Evolutionary conservation across 1,139 yeast species (phyloP), one percentile per base, ranked within the genome.

Genomic region (Scheffersomyces lignicola): DNA sequence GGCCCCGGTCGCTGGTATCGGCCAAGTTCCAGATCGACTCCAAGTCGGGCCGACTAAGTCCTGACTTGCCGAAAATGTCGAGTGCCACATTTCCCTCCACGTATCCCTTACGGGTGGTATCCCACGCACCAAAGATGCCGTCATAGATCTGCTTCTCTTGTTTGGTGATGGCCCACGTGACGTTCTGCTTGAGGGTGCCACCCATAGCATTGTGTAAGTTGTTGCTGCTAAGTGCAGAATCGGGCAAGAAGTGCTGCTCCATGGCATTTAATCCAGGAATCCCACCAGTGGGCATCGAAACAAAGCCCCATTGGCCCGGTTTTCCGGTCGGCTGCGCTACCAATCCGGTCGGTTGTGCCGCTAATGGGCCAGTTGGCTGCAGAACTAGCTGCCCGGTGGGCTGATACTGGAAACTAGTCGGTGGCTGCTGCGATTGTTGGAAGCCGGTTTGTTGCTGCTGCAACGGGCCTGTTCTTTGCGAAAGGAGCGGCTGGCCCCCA

Each of bases 1-100:
- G 81, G 2, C 92, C 89, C 38, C 80, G 73, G 51, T 83, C 83
- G 36, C 80, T 79, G 14, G 78, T 69, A 52, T 85, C 90, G 24
- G 84, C 77, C 44, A 84, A 66, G 36, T 84, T 88, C 98, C 98
- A 92, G 43, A 92, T 87, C 24, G 81, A 72, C 57, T 90, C 97
- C 43, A 92, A 72, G 48, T 90, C 97, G 7, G 80, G 75, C 58
- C 97, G 78, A 38, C 81, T 73, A 45, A 92, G 75, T 1, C 97
- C 97, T 18, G 95, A 84, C 60, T 92, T 92, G 32, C 94, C 83
- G 60, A 92, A 89, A 24, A 92, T 83, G 42, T 79, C 79, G 36
- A 92, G 88, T 1, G 96, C 96, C 12, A 83, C 80, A 27, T 78
- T 80, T 10, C 97, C 96, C 38, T 80, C 83, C 37, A 92, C 72